Percentiles rank a stretch among this genome's conserved stretches.
These are phyloP conservation scores for Chaetomium sp. DNA, from an alignment of 2,329 filamentous ascomycete species.

Conservation along the genomic window DNA sequence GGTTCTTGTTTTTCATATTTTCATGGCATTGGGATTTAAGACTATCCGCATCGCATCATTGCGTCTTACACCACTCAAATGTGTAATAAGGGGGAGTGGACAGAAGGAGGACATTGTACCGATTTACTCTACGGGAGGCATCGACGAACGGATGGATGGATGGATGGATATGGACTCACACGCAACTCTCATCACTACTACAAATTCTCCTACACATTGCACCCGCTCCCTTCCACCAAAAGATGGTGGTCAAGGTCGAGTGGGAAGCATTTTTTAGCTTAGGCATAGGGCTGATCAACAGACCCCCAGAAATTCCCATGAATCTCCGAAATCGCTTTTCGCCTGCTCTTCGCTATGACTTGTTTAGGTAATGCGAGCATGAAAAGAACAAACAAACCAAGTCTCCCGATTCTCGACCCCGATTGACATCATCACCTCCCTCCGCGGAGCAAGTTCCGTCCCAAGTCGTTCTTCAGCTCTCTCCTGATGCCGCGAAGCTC, in stretches of 20 bases:
- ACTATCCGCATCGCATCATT: constrained; percentile 7
- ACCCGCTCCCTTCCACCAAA: constrained; percentile 9
- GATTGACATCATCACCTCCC: too few species aligned
- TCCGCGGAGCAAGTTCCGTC: too few species aligned
- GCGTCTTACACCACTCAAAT: constrained; percentile 16
- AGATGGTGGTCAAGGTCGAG: constrained; percentile 4
- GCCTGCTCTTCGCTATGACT: too few species aligned
- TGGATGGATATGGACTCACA: not conserved
- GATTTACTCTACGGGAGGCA: not conserved
- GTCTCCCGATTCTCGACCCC: too few species aligned
- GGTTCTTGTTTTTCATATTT: not conserved
- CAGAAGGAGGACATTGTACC: not conserved
- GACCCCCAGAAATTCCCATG: not conserved
- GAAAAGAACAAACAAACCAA: not conserved
- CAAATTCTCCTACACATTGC: not conserved
- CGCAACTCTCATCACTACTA: not conserved
- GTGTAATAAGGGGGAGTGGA: not conserved
- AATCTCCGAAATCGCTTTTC: not conserved
- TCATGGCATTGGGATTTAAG: constrained; percentile 2
- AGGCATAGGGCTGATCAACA: not conserved
- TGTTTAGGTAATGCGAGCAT: not conserved
- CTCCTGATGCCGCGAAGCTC: too few species aligned
- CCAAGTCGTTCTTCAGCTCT: too few species aligned
- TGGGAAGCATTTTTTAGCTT: not conserved
- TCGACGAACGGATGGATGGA: not conserved